These are phyloP conservation scores for Saksenaea vasiformis DNA, from an alignment of 371 early-diverging fungal species.

Conservation along the genomic window DNA sequence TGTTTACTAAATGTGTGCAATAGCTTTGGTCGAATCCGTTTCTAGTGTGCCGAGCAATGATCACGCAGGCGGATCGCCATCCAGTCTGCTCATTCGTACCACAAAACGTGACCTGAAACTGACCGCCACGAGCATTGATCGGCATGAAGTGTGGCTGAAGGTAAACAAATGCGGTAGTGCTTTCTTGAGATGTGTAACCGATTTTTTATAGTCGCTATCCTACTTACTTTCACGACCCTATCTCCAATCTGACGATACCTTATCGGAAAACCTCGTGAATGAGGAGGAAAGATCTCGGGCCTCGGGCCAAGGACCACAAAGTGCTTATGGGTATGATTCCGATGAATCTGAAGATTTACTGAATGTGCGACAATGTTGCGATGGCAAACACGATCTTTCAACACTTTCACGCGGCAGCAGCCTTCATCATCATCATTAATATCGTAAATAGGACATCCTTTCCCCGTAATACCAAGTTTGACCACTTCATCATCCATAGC, in stretches of 20 bases:
- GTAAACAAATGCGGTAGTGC: slow-evolving; percentile 14
- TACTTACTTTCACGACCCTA: slow-evolving; percentile 26
- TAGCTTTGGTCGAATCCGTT: slow-evolving; percentile 63
- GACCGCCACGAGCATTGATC: slow-evolving; percentile 64
- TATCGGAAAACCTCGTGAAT: neutral
- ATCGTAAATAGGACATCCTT: neutral
- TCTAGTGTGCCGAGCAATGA: slow-evolving; percentile 49
- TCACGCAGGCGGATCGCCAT: slow-evolving; percentile 41
- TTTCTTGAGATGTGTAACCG: neutral
- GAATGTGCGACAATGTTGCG: slow-evolving; percentile 42
- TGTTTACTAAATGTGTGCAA: neutral
- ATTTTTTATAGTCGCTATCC: slow-evolving; percentile 24
- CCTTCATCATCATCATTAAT: neutral
- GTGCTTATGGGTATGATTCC: slow-evolving; percentile 22
- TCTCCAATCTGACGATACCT: slow-evolving; percentile 5
- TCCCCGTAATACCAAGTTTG: neutral
- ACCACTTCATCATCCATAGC: too few relatives aligned
- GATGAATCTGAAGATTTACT: slow-evolving; percentile 39
- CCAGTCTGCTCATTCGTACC: slow-evolving; percentile 68
- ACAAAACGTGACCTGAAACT: slow-evolving; percentile 69
- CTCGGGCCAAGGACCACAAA: slow-evolving; percentile 1
- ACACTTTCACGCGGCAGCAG: slow-evolving; percentile 18
- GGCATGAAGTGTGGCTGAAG: slow-evolving; percentile 71
- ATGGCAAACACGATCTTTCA: slow-evolving; percentile 43
- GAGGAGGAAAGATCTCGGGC: slow-evolving; percentile 3